Conservation (phyloP, 116 monocot genomes). For the Posidonia oceanica region DNA sequence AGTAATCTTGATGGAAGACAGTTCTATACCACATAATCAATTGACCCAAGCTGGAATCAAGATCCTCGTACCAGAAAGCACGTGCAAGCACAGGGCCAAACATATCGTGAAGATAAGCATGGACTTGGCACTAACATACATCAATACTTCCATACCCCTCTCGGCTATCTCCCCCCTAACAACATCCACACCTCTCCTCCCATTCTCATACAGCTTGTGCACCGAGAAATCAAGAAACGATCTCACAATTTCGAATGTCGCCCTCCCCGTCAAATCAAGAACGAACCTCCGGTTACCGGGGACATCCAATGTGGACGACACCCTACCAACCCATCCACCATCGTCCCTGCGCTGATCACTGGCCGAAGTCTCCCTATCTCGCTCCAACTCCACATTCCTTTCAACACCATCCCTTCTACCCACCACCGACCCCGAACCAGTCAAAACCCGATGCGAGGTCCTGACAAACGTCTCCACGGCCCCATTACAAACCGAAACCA, state of each 20-base stretch:
- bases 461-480: slow-evolving; percentile 57
- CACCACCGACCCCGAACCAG: slow-evolving; percentile 5
- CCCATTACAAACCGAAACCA: slow-evolving; percentile 46
- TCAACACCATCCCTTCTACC: not conserved
- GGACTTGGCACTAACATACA: slow-evolving; percentile 44
- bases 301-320: slow-evolving; percentile 35
- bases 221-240: slow-evolving; percentile 60
- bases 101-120: slow-evolving; percentile 47
- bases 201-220: slow-evolving; percentile 26
- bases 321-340: slow-evolving; percentile 8
- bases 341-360: no score
- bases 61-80: slow-evolving; percentile 13
- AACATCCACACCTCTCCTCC: slow-evolving; percentile 28
- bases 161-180: slow-evolving; percentile 38
- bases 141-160: slow-evolving; percentile 41
- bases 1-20: no score
- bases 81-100: slow-evolving; percentile 50
- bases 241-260: slow-evolving; percentile 53
- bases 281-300: slow-evolving; percentile 57
- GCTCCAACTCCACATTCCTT: not conserved
- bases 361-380: not conserved
- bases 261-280: slow-evolving; percentile 61
- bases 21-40: no score
- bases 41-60: slow-evolving; percentile 20
- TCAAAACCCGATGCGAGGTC: slow-evolving; percentile 46